A percentile compares a stretch with the other conserved stretches of the same genome.
Conservation (phyloP, 257 asterid genomes). For the Misopates orontium region DNA sequence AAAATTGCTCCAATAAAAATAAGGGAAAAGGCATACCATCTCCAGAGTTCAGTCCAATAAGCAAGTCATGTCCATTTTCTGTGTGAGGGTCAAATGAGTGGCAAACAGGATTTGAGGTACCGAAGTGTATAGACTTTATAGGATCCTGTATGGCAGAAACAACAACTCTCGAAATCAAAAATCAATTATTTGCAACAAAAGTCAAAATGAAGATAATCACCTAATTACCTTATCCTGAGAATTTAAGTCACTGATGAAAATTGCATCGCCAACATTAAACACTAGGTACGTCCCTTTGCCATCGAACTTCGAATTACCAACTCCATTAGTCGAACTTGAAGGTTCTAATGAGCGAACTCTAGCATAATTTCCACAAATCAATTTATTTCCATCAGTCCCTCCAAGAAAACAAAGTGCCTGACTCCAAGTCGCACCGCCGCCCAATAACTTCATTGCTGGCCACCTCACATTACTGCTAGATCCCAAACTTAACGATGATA, state of each 20-base stretch:
- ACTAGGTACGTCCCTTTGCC: slow-evolving; percentile 94
- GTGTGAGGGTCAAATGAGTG: slow-evolving; percentile 96
- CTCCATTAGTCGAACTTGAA: slow-evolving; percentile 64
- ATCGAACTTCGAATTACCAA: slow-evolving; percentile 75
- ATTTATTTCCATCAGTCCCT: slow-evolving; percentile 88
- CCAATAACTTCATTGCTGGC: slow-evolving; percentile 89
- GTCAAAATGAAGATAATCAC: slow-evolving; percentile 3
- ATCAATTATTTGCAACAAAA: slow-evolving; percentile 18
- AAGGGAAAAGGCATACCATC: slow-evolving; percentile 57
- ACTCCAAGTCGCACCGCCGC: slow-evolving; percentile 87
- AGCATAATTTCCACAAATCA: slow-evolving; percentile 51
- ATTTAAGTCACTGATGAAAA: slow-evolving; percentile 85
- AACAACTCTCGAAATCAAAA: slow-evolving; percentile 42
- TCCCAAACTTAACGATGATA: slow-evolving; percentile 76
- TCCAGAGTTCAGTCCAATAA: slow-evolving; percentile 90
- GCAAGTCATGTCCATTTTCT: slow-evolving; percentile 97
- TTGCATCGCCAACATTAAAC: slow-evolving; percentile 91
- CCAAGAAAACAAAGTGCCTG: slow-evolving; percentile 94
- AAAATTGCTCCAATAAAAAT: background rate
- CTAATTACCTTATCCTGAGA: slow-evolving; percentile 91
- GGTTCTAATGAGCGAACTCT: slow-evolving; percentile 85
- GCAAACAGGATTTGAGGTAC: slow-evolving; percentile 90
- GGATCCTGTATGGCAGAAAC: slow-evolving; percentile 72
- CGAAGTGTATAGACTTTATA: slow-evolving; percentile 86
- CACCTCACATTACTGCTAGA: slow-evolving; percentile 89